A percentile compares a stretch with the other conserved stretches of the same genome.
These are phyloP conservation scores for Eucalyptus cloeziana DNA, from an alignment of 345 rosid genomes.

Conservation along the genomic window DNA sequence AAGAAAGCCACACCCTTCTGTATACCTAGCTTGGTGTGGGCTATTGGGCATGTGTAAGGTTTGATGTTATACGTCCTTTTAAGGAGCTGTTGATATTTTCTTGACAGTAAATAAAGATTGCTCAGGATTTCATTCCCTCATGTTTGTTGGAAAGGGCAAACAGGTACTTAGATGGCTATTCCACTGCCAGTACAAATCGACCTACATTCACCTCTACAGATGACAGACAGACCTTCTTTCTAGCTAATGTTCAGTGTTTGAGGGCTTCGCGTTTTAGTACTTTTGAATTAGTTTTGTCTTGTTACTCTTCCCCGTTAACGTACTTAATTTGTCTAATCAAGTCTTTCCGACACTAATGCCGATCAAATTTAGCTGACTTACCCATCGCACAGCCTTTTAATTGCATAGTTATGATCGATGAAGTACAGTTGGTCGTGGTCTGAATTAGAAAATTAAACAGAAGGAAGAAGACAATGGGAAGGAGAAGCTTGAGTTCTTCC, in stretches of 20 bases:
- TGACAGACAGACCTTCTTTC: not conserved
- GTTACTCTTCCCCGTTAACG: not conserved
- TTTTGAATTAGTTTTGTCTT: not conserved
- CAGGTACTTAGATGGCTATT: not conserved
- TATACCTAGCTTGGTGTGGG: not conserved
- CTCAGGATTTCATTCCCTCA: not conserved
- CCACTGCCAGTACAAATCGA: not conserved
- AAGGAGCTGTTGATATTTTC: not conserved
- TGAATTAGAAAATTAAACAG: not conserved
- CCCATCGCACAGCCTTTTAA: not conserved
- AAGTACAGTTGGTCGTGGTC: not conserved
- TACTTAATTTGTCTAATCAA: too few relatives aligned
- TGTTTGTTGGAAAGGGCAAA: not conserved
- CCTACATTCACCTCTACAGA: not conserved
- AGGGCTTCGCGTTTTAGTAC: not conserved
- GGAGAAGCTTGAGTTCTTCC: not conserved
- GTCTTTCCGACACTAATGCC: not conserved
- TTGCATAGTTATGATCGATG: not conserved
- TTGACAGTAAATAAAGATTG: not conserved
- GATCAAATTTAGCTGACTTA: not conserved
- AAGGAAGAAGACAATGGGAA: not conserved
- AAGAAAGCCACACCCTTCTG: not conserved
- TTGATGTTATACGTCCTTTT: not conserved
- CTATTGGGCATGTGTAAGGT: not conserved
- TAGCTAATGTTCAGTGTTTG: not conserved